Base-by-base conservation (phyloP, 2,329 filamentous ascomycete genomes). In the Epichloe gansuensis region DNA sequence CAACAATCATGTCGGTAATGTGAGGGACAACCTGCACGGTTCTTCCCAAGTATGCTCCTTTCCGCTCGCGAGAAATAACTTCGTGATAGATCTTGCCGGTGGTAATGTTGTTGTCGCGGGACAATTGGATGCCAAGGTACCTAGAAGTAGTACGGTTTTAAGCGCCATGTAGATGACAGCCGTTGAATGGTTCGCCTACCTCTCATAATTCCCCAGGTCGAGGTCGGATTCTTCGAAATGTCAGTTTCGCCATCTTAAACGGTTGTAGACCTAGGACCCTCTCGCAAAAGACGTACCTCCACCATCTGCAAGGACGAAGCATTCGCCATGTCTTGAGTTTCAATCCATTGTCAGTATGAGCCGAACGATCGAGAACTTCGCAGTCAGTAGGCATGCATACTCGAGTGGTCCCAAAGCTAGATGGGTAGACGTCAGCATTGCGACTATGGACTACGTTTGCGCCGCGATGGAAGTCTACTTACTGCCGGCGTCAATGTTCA, bases 1-100 rank as follows among this genome's bases (percentile, higher is more conserved):
- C 87, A 68, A 95, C 87, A 62, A 96, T 95, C 17, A 84, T 87
- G 63, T 94, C 82, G 51, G 89, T 95, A 59, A 97, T 77, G 68
- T 97, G 91, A 2, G 91, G 91, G 5, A 97, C 89, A 51, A 94
- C 85, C 68, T 96, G 89, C 15, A 94, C 85, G 17, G 90, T 89
- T 67, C 85, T 83, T 58, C 91, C 91, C 12, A 97, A 78, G 62
- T 95, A 97, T 78, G 71, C 63, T 81, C 78, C 54, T 80, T 81
- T 63, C 89, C 81, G 50, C 55, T 65, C 36, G 9, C 51, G 50
- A 25, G 23, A 36, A 57, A 51, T 25, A 42, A 27, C 21, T 39
- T 47, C 54, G 25, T 88, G 78, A 71, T 96, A 97, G 60, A 97
- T 89, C 74, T 97, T 96, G 64, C 93, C 93, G 5, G 91, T 95